Evolutionary conservation across 2,329 filamentous ascomycete species (phyloP).

Genomic region (Diplocarpon mali): DNA sequence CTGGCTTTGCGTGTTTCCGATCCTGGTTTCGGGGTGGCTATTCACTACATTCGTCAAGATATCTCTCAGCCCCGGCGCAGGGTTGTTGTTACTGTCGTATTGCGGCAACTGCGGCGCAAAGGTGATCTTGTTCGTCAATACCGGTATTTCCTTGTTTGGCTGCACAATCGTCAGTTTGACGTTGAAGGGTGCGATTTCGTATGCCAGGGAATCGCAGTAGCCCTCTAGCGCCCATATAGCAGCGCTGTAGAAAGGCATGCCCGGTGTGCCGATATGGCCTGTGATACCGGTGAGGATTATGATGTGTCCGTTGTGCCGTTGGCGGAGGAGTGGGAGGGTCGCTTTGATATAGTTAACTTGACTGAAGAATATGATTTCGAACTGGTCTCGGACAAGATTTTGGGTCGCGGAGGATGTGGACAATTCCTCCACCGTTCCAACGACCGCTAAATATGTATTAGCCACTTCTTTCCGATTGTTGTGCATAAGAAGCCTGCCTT

Average conservation of each 20-base stretch:
- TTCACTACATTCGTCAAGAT: conserved; percentile 75
- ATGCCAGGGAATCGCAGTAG: conserved; percentile 89
- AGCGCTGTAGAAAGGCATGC: conserved; percentile 81
- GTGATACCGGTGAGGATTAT: conserved; percentile 83
- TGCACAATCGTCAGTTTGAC: conserved; percentile 94
- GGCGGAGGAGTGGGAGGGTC: conserved; percentile 65
- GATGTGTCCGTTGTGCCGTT: conserved; percentile 77
- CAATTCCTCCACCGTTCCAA: conserved; percentile 87
- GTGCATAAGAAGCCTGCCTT: conserved; percentile 42
- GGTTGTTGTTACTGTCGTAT: conserved; percentile 58
- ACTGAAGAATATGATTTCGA: conserved; percentile 90
- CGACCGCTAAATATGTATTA: conserved; percentile 46
- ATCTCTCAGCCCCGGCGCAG: conserved; percentile 70
- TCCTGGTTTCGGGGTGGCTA: conserved; percentile 53
- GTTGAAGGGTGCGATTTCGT: conserved; percentile 95
- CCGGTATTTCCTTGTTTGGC: conserved; percentile 83
- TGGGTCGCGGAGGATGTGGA: conserved; percentile 60
- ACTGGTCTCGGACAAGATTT: conserved; percentile 78
- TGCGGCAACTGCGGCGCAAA: conserved; percentile 68
- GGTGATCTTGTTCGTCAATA: conserved; percentile 76
- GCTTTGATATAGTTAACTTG: conserved; percentile 95
- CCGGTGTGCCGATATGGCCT: conserved; percentile 85
- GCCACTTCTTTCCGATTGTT: not conserved
- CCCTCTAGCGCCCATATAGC: conserved; percentile 93
- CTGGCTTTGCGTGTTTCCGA: conserved; percentile 20